Base-by-base conservation (phyloP, 352 stramenopile species). In the Nothophytophthora sp. region DNA sequence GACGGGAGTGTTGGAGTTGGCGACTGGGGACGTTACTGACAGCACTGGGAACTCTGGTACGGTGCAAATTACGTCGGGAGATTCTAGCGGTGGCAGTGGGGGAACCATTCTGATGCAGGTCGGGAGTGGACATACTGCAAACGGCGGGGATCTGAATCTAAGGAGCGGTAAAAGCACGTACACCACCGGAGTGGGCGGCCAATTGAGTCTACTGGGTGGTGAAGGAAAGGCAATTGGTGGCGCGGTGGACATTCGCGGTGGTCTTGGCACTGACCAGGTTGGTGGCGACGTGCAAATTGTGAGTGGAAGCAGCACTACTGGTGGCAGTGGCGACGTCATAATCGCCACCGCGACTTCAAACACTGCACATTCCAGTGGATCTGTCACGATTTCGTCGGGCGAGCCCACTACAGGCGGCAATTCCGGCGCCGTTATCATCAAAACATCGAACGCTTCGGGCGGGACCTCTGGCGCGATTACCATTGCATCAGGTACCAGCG, bases 281-380 rank as follows among this genome's bases (percentile, higher is more conserved):
- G 58, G 62, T 5, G 25, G 60, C 12, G 36, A 50, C 43, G 45
- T 77, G 52, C 22, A 81, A 6, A 52, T 69, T 22, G 32, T 50
- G 11, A 55, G 36, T 11, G 54, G 60, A 20, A 32, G 33, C 2
- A 49, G 60, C 10, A 28, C 61, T 1, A 71, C 62, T 61, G 75
- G 74, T 45, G 74, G 78, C 24, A 54, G 55, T 38, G 79, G 81
- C 20, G 77, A 81, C 24, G 55, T 75, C 33, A 33, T 92, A 8
- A 44, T 77, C n/a, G 40, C 90, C 18, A 65, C 62, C 34, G 73
- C 58, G 43, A 68, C 73, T 22, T 54, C 28, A 44, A n/a, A 10
- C 4, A 44, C 33, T 19, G 30, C 39, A 34, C 38, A 34, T 8
- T 16, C 42, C 36, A 60, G 51, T 47, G 51, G 52, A 35, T 44